Conservation (phyloP, 176 grass and related monocot species). For the Oryza punctata region DNA sequence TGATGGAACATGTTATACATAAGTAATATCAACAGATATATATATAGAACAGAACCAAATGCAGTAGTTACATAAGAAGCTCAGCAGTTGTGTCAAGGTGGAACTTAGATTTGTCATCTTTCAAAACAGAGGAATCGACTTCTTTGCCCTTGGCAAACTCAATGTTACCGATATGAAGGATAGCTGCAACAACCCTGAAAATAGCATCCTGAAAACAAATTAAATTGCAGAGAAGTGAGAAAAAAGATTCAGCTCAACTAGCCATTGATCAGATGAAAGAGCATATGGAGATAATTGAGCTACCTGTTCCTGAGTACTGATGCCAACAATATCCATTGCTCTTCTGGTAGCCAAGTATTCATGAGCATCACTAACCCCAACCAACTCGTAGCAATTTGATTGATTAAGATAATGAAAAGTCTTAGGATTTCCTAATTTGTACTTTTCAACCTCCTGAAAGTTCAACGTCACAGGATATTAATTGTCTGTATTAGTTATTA, state of each 20-base stretch:
- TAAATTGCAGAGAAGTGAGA: conserved; percentile 47
- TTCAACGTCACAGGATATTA: conserved; percentile 31
- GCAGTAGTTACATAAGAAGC: conserved; percentile 82
- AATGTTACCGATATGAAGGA: conserved; percentile 98
- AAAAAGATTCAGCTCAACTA: conserved; percentile 26
- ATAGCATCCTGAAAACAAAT: conserved; percentile 87
- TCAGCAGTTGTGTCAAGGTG: conserved; percentile 94
- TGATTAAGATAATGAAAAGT: conserved; percentile 97
- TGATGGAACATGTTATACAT: conserved; percentile 14
- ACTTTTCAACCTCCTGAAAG: conserved; percentile 83
- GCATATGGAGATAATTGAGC: conserved; percentile 29
- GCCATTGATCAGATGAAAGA: conserved; percentile 34
- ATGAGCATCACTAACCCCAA: conserved; percentile 89
- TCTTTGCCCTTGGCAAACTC: conserved; percentile 97
- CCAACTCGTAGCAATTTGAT: conserved; percentile 97
- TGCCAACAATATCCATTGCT: conserved; percentile 99
- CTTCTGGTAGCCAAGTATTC: conserved; percentile 94
- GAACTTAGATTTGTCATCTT: conserved; percentile 98
- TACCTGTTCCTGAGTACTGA: conserved; percentile 95
- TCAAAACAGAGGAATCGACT: conserved; percentile 89
- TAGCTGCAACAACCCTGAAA: conserved; percentile 96
- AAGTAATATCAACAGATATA: conserved; percentile 2
- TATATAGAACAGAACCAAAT: conserved; percentile 41
- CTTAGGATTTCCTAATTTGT: conserved; percentile 81
- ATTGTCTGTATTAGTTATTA: conserved; percentile 31